Base-by-base conservation (phyloP, 345 rosid species). In the Firmiana major region DNA sequence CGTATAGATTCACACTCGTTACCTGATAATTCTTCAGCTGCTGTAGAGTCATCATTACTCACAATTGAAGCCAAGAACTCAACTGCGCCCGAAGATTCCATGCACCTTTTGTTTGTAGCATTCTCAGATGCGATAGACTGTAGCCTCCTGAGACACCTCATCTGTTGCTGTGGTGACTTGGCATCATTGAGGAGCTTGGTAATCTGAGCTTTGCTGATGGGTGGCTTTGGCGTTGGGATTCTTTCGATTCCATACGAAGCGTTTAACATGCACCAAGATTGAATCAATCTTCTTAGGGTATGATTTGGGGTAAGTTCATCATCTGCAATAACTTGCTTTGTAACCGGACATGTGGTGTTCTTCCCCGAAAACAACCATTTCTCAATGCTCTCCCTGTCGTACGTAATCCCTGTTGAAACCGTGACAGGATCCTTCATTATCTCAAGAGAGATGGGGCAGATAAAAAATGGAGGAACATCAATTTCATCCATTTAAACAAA, bases 201-300 rank as follows among this genome's bases (percentile, higher is more conserved):
- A 15, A 95, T 85, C 76, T 91, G 90, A 0, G 89, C 55, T 81
- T 80, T 89, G 83, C 66, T 84, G 73, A 89, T 67, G 1, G 91
- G 91, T 10, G 90, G 91, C 79, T 89, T 95, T 5, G 99, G 99
- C 9, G 98, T 95, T 0, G 99, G 98, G 73, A 95, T 89, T 73
- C 96, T 87, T 81, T 95, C 93, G 26, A 95, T 68, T 16, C 99
- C 99, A 36, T 85, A 60, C 0, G 96, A 90, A 36, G 98, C 96
- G 48, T 95, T 92, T 49, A 95, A 80, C 15, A 87, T 89, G 75
- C 99, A 95, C 99, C 99, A 95, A 21, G 98, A 88, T 79, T 95
- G 99, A 65, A 95, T 88, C 49, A 95, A 81, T 13, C 99, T 88
- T 11, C 97, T 93, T 28, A 94, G 88, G 55, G 95, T 94, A 81